Base-by-base conservation (phyloP, 345 rosid genomes). In the Citrus unshiu region DNA sequence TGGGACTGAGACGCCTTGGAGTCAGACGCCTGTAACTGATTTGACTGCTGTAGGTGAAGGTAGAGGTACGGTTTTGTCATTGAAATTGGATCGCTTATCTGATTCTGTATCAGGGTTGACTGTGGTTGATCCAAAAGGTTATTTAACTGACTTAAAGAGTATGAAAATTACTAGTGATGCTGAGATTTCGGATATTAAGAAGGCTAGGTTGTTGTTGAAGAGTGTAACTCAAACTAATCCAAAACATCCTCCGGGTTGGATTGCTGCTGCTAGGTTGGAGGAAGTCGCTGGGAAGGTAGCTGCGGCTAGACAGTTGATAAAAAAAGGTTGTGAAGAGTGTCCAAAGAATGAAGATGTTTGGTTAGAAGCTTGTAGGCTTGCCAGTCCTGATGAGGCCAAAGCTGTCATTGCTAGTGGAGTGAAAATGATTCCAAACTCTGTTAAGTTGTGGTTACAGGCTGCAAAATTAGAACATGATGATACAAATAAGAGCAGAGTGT, bases 91-190 rank as follows among this genome's bases (percentile, higher is more conserved):
- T 87, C 87, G 97, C 80, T 84, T 93, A 56, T 92, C 97, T 0
- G 97, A 93, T 89, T 93, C 97, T 0, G 95, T 93, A 22, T 88
- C 97, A 0, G 99, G 98, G 49, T 81, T 88, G 72, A 93, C 99
- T 77, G 98, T 95, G 77, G 97, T 95, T 68, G 98, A 95, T 77
- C 99, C 98, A 0, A 92, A 95, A 80, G 96, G 98, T 0, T 93
- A 95, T 70, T 89, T 95, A 81, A 95, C 95, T 79, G 98, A 92
- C 82, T 78, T 95, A 85, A 93, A 91, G 89, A 93, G 97, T 79
- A 93, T 91, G 98, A 93, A 95, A 85, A 95, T 90, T 67, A 95
- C 96, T 68, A 93, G 98, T 80, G 98, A 95, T 88, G 97, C 95
- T 2, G 97, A 95, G 87, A 90, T 95, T 67, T 89, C 95, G 1